phyloP scores from a whole-genome alignment of 345 rosid genomes.

The Gossypium raimondii region DNA sequence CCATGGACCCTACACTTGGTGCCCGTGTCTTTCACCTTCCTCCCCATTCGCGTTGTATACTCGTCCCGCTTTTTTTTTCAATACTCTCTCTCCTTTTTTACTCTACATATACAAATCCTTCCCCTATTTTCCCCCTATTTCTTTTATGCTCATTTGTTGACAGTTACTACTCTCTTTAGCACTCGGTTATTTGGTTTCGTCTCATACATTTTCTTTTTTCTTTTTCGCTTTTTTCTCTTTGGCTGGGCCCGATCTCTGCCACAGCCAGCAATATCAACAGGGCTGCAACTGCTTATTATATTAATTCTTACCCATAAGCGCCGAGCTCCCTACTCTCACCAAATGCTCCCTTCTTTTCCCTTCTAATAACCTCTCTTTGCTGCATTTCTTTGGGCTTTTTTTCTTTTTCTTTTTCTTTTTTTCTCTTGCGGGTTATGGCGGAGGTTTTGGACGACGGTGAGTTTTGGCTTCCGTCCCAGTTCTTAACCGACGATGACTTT shows the following conservation, averaged over 20 bases:
- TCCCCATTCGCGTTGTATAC: background rate
- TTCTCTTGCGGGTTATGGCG: conserved; percentile 37
- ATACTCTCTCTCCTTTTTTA: background rate
- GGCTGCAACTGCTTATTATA: conserved; percentile 22
- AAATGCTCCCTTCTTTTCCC: background rate
- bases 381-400: background rate
- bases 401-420: background rate
- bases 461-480: conserved; percentile 77
- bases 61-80: background rate
- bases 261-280: conserved; percentile 20
- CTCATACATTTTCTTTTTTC: too few species aligned
- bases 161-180: conserved; percentile 28
- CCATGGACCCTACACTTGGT: conserved; percentile 20
- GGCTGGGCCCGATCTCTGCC: conserved; percentile 33
- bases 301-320: conserved; percentile 37
- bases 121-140: background rate
- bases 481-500: conserved; percentile 60
- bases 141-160: conserved; percentile 18
- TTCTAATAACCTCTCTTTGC: background rate
- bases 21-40: conserved; percentile 12
- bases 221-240: background rate
- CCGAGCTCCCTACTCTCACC: conserved; percentile 20
- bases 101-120: conserved; percentile 1
- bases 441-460: conserved; percentile 56
- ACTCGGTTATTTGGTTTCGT: background rate